A percentile compares a stretch with the other conserved stretches of the same genome.
phyloP scores from a whole-genome alignment of 176 grass and related monocot species.

The Bonia amplexicaulis region DNA sequence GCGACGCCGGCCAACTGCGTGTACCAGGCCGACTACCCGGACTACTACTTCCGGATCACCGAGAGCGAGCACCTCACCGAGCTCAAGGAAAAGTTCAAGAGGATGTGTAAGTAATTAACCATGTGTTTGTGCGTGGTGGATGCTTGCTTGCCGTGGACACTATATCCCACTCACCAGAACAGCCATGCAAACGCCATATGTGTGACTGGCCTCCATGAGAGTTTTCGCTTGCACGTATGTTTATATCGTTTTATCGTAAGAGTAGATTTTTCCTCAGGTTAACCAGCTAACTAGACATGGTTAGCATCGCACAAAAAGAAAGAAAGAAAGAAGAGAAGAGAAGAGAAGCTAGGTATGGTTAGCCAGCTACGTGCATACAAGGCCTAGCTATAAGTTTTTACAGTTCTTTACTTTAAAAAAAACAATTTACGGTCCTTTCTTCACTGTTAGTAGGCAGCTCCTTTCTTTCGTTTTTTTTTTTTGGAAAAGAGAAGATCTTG shows the following conservation, averaged over 20 bases:
- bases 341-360: too few relatives aligned
- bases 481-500: too few relatives aligned
- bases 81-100: constrained; percentile 95
- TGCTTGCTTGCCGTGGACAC: too few relatives aligned
- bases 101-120: constrained; percentile 63
- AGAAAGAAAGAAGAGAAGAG: neutral
- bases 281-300: neutral
- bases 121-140: neutral
- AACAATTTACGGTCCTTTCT: too few relatives aligned
- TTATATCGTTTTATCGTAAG: neutral
- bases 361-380: too few relatives aligned
- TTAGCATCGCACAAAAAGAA: neutral
- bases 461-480: too few relatives aligned
- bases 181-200: neutral
- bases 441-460: too few relatives aligned
- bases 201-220: neutral
- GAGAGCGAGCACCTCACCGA: constrained; percentile 87
- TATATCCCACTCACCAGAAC: neutral
- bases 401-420: too few relatives aligned
- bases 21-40: constrained; percentile 86
- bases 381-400: too few relatives aligned
- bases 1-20: constrained; percentile 77
- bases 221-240: neutral
- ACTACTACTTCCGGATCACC: constrained; percentile 94
- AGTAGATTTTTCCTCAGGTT: neutral